Evolutionary conservation across 2,329 filamentous ascomycete species (phyloP).

Genomic region (Arthroderma sp.): DNA sequence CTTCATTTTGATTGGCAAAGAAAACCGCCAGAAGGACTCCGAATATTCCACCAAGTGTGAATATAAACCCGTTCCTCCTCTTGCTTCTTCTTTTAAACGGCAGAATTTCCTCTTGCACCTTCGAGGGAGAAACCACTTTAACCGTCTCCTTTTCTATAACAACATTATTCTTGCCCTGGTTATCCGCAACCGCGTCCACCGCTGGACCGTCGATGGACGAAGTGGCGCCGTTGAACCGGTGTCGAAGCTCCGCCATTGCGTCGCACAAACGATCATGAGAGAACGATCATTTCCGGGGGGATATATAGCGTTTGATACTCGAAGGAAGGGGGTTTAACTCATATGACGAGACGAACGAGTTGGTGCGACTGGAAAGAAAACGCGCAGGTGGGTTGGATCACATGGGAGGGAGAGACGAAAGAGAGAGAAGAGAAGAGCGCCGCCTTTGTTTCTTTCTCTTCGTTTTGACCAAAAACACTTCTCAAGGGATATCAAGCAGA

Average conservation of each 20-base stretch:
- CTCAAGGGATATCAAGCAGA: too few species aligned
- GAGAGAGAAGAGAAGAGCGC: neutral
- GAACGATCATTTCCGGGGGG: neutral
- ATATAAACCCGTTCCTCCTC: conserved; percentile 67
- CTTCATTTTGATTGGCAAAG: conserved; percentile 77
- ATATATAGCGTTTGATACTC: neutral
- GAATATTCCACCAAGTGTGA: conserved; percentile 76
- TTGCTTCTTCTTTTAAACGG: conserved; percentile 41
- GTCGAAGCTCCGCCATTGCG: conserved; percentile 3
- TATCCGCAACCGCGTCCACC: too few species aligned
- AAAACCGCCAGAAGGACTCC: conserved; percentile 80
- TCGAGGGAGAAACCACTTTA: too few species aligned
- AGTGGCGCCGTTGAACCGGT: neutral
- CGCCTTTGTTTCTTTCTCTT: neutral
- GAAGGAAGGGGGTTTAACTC: neutral
- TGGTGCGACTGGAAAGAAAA: neutral
- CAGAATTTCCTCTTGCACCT: neutral
- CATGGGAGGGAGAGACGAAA: neutral
- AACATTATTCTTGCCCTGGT: too few species aligned
- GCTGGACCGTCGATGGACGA: neutral
- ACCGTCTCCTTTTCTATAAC: too few species aligned
- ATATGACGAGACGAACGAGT: neutral
- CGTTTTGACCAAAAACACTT: too few species aligned
- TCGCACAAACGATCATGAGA: neutral
- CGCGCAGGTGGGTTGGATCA: neutral